Base-by-base conservation (phyloP, 1,139 yeast species). In the Geotrichum cucujoidarum region DNA sequence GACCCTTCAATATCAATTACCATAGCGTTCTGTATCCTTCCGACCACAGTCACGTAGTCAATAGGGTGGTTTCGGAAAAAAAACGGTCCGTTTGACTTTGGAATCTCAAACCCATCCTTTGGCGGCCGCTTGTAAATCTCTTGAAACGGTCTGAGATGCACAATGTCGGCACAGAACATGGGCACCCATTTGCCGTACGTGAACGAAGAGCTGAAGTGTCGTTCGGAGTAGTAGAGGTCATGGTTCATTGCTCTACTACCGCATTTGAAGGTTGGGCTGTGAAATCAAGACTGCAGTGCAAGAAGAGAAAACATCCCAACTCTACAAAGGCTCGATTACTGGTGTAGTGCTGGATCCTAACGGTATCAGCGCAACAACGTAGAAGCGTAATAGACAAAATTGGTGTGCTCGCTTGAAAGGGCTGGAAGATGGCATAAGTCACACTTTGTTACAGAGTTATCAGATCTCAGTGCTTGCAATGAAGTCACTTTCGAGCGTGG, bases 41-140 rank as follows among this genome's bases (percentile, higher is more conserved):
- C 65, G 21, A 60, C 52, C 8, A 60, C 41, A 6, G 55, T 36
- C 6, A 60, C 61, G 39, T 55, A 59, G 41, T 55, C 57, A 24
- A 61, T 55, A 4, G 65, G 65, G 36, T 60, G 64, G 49, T 61
- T 58, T n/a, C 54, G 48, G 48, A 53, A 58, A 45, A 59, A 57
- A 43, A 55, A 60, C 7, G 60, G 59, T 21, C 51, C 53, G 16
- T 41, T 44, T 21, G 35, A 39, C 17, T 36, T 34, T 24, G 33
- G 38, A 8, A 44, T 39, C 2, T 43, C 11, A 22, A 50, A 43
- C 6, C 42, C 30, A 7, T 48, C 44, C 11, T 35, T 43, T 22
- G 48, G 33, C 11, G 35, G 18, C 14, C 53, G 42, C 11, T 31
- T 39, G 32, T 57, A 57, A 11, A 52, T 31, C 10, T 45, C 43